Evolutionary conservation across 2,329 filamentous ascomycete genomes (phyloP), one percentile per base, ranked within the genome.

Genomic region (Cercospora berteroae): DNA sequence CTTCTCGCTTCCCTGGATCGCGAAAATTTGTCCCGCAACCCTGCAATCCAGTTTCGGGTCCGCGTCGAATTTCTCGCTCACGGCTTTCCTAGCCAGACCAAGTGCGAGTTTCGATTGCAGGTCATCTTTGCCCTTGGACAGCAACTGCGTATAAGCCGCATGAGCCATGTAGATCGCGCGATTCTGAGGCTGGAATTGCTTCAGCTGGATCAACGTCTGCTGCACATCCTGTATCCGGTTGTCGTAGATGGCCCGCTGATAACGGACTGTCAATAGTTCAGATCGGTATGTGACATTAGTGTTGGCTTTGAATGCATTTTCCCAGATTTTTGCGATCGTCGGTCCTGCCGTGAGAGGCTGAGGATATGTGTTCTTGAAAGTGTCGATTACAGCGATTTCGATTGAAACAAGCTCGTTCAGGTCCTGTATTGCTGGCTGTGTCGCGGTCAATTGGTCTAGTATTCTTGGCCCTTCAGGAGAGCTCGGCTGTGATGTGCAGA

Each of bases 201-300:
- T 79, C 60, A 77, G 63, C 55, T 76, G 74, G 27, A 79, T 77
- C 29, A 79, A 67, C 12, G 76, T 69, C 65, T 78, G 74, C 62
- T 78, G 76, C 8, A 72, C 75, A 67, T 79, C 77, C 33, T 70
- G 69, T 39, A 73, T 58, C 39, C 77, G 70, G 52, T 75, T 73
- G 60, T 77, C 74, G 10, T 71, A 59, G 5, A 78, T 70, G 4
- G 77, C 76, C 25, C 72, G 67, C 3, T 72, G 67, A 66, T 77
- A 77, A 20, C 77, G 75, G 3, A 75, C 60, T 10, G 73, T 70
- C 16, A 74, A 65, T 0, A 76, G 42, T 12, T 78, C 75, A 3
- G 74, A 68, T 67, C 73, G 73, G 55, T 74, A 69, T 25, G 71
- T 70, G n/a, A 66, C 18, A 8, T 65, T 63, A 0, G 69, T 63